Percentiles rank a stretch among this genome's conserved stretches.
phyloP scores from a whole-genome alignment of 2,329 filamentous ascomycete species.

The Xylogone sp. region DNA sequence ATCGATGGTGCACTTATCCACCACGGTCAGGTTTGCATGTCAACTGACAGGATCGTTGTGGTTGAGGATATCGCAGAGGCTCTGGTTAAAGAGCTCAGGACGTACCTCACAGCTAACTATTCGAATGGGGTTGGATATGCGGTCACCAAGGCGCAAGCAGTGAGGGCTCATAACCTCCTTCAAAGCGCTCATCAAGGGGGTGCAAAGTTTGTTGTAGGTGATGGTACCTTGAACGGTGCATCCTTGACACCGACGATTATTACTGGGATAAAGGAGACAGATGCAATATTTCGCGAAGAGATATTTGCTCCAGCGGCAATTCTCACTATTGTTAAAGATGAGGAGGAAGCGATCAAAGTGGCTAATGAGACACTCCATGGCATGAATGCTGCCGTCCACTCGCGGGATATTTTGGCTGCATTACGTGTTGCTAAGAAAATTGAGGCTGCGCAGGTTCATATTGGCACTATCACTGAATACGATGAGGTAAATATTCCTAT shows the following conservation, averaged over 20 bases:
- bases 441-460: slow-evolving; percentile 1
- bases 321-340: slow-evolving; percentile 63
- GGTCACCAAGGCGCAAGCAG: neutral
- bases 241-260: slow-evolving; percentile 56
- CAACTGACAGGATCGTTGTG: neutral
- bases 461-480: neutral
- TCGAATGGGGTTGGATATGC: neutral
- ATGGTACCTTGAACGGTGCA: neutral
- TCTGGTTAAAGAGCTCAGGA: neutral
- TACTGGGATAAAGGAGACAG: slow-evolving; percentile 59
- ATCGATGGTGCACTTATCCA: neutral
- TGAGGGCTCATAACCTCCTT: neutral
- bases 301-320: slow-evolving; percentile 67
- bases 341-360: slow-evolving; percentile 55
- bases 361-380: slow-evolving; percentile 59
- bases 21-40: neutral
- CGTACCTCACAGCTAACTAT: neutral
- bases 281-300: slow-evolving; percentile 67
- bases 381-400: slow-evolving; percentile 61
- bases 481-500: neutral
- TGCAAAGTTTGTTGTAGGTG: neutral
- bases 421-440: slow-evolving; percentile 59
- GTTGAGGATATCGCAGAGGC: neutral
- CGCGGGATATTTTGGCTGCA: slow-evolving; percentile 50
- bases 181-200: neutral